Conservation (phyloP, 148 eudicot genomes). For the Pharnaceum exiguum region DNA sequence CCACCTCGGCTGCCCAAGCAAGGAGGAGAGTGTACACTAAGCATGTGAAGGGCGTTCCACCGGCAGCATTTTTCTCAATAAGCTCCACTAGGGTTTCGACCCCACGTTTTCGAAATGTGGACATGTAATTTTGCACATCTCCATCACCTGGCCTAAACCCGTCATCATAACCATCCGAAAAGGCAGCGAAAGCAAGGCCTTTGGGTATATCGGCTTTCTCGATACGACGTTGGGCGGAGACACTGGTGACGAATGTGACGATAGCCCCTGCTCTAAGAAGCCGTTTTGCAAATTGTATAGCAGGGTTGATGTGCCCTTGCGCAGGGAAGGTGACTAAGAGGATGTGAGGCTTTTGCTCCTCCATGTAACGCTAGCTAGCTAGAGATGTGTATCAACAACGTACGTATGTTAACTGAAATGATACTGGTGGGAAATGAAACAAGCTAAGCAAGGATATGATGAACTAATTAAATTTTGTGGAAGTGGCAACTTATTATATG, state of each 20-base stretch:
- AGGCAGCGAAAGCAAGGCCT: slow-evolving; percentile 29
- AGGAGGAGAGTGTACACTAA: slow-evolving; percentile 44
- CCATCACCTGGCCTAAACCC: slow-evolving; percentile 21
- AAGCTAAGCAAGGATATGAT: too few species aligned
- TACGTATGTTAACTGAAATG: too few species aligned
- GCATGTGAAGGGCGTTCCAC: slow-evolving; percentile 44
- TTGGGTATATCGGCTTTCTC: slow-evolving; percentile 5
- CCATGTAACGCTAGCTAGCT: slow-evolving; percentile 7
- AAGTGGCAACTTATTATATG: too few species aligned
- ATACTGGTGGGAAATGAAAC: too few species aligned
- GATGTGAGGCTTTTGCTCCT: slow-evolving; percentile 29
- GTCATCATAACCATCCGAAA: slow-evolving; percentile 49
- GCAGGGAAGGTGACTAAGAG: slow-evolving; percentile 43
- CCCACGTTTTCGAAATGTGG: slow-evolving; percentile 21
- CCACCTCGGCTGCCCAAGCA: slow-evolving; percentile 58
- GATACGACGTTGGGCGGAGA: slow-evolving; percentile 28
- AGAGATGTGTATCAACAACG: too few species aligned
- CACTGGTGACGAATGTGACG: slow-evolving; percentile 40
- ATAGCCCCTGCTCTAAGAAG: slow-evolving; percentile 26
- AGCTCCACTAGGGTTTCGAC: slow-evolving; percentile 16
- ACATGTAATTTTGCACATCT: slow-evolving; percentile 8
- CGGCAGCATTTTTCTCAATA: slow-evolving; percentile 18
- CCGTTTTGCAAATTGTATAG: slow-evolving; percentile 42
- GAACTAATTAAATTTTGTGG: too few species aligned
- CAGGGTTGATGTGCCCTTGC: slow-evolving; percentile 64